Evolutionary conservation across 2,329 filamentous ascomycete species (phyloP).

Genomic region (Scedosporium aurantiacum): DNA sequence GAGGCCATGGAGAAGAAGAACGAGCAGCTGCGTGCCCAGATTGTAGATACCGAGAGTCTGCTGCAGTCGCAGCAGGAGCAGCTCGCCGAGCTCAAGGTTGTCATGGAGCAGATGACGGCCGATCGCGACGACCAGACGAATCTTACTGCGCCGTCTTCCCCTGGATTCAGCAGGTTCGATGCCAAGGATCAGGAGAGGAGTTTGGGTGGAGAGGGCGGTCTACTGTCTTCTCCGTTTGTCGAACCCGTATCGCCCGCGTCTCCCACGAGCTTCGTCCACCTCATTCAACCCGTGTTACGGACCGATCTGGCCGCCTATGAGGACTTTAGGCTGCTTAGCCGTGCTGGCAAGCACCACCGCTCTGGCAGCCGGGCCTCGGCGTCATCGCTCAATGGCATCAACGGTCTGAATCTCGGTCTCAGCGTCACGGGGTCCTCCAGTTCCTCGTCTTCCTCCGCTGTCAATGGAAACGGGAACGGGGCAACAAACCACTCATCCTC

Average conservation of each 20-base stretch:
- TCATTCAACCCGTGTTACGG: constrained; percentile 73
- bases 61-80: constrained; percentile 89
- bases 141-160: constrained; percentile 72
- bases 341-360: constrained; percentile 48
- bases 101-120: constrained; percentile 77
- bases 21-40: constrained; percentile 73
- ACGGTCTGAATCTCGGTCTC: constrained; percentile 26
- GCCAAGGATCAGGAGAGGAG: constrained; percentile 55
- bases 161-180: constrained; percentile 62
- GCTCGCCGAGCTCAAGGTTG: constrained; percentile 76
- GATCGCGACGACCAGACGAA: constrained; percentile 62
- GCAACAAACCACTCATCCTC: constrained; percentile 34
- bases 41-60: constrained; percentile 76
- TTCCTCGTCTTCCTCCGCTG: constrained; percentile 1
- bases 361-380: constrained; percentile 34
- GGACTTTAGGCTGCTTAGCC: constrained; percentile 72
- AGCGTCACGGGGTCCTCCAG: constrained; percentile 7
- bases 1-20: constrained; percentile 74
- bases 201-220: constrained; percentile 20
- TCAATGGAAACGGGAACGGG: constrained; percentile 16
- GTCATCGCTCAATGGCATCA: constrained; percentile 19
- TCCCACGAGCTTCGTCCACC: constrained; percentile 65
- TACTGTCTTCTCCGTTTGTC: constrained; percentile 22
- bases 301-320: constrained; percentile 71
- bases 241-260: constrained; percentile 42